These are phyloP conservation scores for Bothriochloa decipiens DNA, from an alignment of 176 grass and related monocot species.

Conservation along the genomic window DNA sequence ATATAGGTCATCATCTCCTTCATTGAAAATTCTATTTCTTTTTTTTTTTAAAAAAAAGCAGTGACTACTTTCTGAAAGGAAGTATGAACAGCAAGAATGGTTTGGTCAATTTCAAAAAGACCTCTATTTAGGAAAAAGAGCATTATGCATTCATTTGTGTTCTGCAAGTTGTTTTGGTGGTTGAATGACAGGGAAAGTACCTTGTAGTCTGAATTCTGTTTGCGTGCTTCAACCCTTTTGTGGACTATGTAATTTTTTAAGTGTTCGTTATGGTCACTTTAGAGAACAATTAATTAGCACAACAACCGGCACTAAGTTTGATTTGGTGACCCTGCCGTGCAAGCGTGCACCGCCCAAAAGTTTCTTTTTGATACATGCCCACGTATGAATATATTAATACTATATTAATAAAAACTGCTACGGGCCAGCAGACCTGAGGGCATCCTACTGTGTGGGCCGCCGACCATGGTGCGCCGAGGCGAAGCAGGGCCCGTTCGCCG, in stretches of 20 bases:
- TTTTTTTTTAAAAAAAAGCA: background rate
- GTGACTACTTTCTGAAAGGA: background rate
- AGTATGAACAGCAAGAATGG: background rate
- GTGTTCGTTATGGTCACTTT: background rate
- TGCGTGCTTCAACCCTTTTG: background rate
- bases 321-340: background rate
- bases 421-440: too few relatives aligned
- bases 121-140: background rate
- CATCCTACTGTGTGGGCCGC: too few relatives aligned
- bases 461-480: too few relatives aligned
- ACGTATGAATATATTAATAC: background rate
- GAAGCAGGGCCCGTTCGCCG: too few relatives aligned
- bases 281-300: background rate
- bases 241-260: background rate
- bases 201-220: background rate
- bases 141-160: background rate
- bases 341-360: background rate
- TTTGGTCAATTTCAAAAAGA: background rate
- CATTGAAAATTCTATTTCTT: background rate
- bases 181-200: background rate
- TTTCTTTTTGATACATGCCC: background rate
- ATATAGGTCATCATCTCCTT: background rate
- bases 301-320: background rate
- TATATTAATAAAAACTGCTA: too few relatives aligned
- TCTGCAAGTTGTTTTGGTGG: background rate